Evolutionary conservation across 805 yeast genomes (phyloP), one percentile per base, ranked within the genome.

Genomic region (Candida michaelii): DNA sequence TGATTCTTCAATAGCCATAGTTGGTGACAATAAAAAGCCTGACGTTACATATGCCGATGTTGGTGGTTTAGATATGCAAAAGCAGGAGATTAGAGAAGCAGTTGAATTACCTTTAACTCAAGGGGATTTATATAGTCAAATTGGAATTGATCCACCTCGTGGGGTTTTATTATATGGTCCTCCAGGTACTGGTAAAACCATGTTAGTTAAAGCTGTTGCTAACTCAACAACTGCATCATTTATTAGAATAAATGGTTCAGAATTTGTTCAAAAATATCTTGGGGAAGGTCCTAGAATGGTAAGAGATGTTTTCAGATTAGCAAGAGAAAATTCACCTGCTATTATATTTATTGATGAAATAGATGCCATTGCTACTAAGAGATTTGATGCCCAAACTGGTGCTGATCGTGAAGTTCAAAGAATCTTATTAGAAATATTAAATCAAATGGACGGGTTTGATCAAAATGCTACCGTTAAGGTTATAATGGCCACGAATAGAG

Each of bases 201-300:
- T 93, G 98, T 77, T 93, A 61, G 99, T 93, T 37, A 93, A 93
- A 66, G 99, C 99, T 0, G 99, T 93, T 36, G 99, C 99, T 10
- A 91, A 93, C 67, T 82, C 91, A 44, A 85, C 98, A 3, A 87
- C 96, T 1, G 99, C 99, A 2, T 77, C 97, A 4, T 93, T 93
- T 58, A 93, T 93, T 54, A 86, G 98, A 63, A 96, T 93, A 23
- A 93, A 89, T 55, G 99, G 99, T 48, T 91, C 98, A 1, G 99
- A 93, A 65, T 93, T 93, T 59, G 99, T 93, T 43, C 99, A 93
- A 63, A 93, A 93, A 67, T 93, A 93, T 65, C 77, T 93, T 42
- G 99, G 99, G 63, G 99, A 93, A 73, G 99, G 99, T 58, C 98
- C 99, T 47, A 80, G 99, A 72, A 93, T 93, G 98, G 99, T 93